Evolutionary conservation across 257 asterid genomes (phyloP), one percentile per base, ranked within the genome.

Genomic region (Rubia yunnanensis): DNA sequence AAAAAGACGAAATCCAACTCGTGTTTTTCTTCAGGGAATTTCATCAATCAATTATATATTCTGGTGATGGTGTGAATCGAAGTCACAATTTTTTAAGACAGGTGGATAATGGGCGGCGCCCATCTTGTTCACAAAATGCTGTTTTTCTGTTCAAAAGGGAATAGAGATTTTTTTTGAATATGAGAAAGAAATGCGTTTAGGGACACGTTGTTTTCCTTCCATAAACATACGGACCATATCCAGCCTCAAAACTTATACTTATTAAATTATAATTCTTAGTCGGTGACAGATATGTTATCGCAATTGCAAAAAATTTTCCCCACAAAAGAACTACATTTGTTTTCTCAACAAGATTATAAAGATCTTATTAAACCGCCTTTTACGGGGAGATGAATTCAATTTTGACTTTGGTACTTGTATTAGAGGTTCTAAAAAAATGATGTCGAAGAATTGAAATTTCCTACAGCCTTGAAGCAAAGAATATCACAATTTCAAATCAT

Each of bases 71-170:
- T 65, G 60, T 65, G 69, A 50, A 65, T 41, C 49, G 0, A 48
- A 49, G 39, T 49, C 60, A 49, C 41, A 65, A n/a, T 30, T 5
- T 32, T 20, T 28, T 10, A 44, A 10, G 5, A 4, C 13, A 1
- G 10, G 2, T 1, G 48, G 60, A 65, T 65, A 11, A 65, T 65
- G 69, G 69, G 49, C 69, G 69, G 60, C 69, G 69, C 60, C 69
- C 60, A 20, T 32, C 23, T 5, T 10, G 10, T 5, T 48, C 22
- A 20, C 58, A 23, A 10, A 41, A 41, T 24, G 67, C 30, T 39
- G 28, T 38, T 26, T 17, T 26, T 6, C 52, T 8, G 27, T 62
- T 63, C 11, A 39, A 63, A 63, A 28, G 39, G 23, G 63, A 27
- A 27, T 13, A 5, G n/a, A 14, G 30, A 24, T 4, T 7, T 6